A percentile compares a stretch with the other conserved stretches of the same genome.
These are phyloP conservation scores for Cladosporium sp. DNA, from an alignment of 2,329 filamentous ascomycete species.

Conservation along the genomic window DNA sequence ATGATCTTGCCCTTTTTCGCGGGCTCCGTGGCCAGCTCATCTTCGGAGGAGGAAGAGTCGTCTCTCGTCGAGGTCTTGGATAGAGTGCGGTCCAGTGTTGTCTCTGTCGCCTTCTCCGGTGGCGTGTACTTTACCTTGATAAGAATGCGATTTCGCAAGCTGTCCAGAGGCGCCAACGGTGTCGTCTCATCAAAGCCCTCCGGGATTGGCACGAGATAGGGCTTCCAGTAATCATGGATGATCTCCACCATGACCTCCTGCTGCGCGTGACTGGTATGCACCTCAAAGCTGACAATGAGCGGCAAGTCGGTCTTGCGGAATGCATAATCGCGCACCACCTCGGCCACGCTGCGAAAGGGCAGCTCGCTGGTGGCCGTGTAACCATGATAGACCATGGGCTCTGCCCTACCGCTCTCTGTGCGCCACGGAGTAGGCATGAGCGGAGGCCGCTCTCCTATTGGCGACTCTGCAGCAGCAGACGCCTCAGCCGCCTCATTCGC, in stretches of 20 bases:
- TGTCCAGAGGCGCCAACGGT: conserved; percentile 59
- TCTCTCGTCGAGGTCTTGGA: conserved; percentile 15
- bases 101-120: conserved; percentile 28
- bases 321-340: conserved; percentile 70
- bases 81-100: conserved; percentile 13
- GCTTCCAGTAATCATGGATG: conserved; percentile 83
- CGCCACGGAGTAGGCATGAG: conserved; percentile 28
- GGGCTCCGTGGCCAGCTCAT: conserved; percentile 34
- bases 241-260: conserved; percentile 91
- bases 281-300: conserved; percentile 86
- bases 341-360: conserved; percentile 80
- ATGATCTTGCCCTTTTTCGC: conserved; percentile 59
- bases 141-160: conserved; percentile 71
- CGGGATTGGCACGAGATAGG: conserved; percentile 62
- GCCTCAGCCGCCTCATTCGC: conserved; percentile 13
- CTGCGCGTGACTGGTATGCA: conserved; percentile 76
- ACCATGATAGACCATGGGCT: conserved; percentile 33
- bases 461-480: conserved; percentile 1
- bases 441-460: conserved; percentile 6
- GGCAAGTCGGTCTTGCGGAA: conserved; percentile 70
- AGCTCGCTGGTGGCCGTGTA: conserved; percentile 84
- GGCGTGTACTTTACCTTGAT: conserved; percentile 48
- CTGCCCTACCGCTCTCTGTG: conserved; percentile 22
- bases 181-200: conserved; percentile 47
- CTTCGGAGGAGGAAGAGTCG: conserved; percentile 35